Evolutionary conservation across 768 basidiomycete species (phyloP).

Genomic region (Pleurotus sapidus): DNA sequence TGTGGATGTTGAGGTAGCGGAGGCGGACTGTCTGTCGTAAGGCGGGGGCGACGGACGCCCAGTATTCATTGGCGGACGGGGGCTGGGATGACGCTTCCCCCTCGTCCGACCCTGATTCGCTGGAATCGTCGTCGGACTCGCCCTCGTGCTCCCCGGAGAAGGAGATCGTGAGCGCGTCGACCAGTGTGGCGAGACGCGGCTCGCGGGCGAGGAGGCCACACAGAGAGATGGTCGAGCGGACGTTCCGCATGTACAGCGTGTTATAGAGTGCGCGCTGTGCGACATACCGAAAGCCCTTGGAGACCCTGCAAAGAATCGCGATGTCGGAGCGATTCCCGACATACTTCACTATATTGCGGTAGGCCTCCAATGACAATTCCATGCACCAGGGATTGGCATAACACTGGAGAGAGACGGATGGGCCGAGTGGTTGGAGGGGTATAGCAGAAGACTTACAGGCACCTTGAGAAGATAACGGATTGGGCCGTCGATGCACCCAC

Average conservation of each 20-base stretch:
- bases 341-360: slow-evolving; percentile 53
- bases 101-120: slow-evolving; percentile 19
- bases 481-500: slow-evolving; percentile 2
- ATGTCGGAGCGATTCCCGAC: slow-evolving; percentile 52
- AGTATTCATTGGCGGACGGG: slow-evolving; percentile 37
- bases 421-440: not conserved
- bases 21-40: slow-evolving; percentile 45
- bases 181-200: slow-evolving; percentile 47
- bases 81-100: slow-evolving; percentile 14
- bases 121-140: slow-evolving; percentile 16
- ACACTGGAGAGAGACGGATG: slow-evolving; percentile 17
- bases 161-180: slow-evolving; percentile 53
- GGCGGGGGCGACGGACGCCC: slow-evolving; percentile 47
- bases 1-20: slow-evolving; percentile 50
- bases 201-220: slow-evolving; percentile 44
- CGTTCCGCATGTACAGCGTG: slow-evolving; percentile 45
- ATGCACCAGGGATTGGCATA: slow-evolving; percentile 42
- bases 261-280: slow-evolving; percentile 62
- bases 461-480: slow-evolving; percentile 5
- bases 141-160: slow-evolving; percentile 25
- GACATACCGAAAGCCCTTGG: slow-evolving; percentile 47
- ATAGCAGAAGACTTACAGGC: not conserved
- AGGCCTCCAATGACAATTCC: slow-evolving; percentile 59
- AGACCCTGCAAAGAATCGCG: slow-evolving; percentile 55
- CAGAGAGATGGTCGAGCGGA: slow-evolving; percentile 34